phyloP scores from a whole-genome alignment of 2,329 filamentous ascomycete species.

The Phyllosticta ampelicida region DNA sequence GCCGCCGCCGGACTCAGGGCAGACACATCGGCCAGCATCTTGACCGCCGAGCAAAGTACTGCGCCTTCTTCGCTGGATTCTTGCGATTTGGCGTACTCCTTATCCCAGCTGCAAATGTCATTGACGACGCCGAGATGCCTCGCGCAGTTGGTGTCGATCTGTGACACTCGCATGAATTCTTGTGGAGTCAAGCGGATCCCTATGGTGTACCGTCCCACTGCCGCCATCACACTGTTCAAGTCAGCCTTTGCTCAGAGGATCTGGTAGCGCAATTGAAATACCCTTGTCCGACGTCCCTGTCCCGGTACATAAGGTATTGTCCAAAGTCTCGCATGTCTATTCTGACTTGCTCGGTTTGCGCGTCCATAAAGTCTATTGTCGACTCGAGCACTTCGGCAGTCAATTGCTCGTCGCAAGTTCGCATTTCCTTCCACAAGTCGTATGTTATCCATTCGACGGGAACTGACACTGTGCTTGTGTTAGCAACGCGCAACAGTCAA shows the following conservation, averaged over 20 bases:
- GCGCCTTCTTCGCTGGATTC: constrained; percentile 18
- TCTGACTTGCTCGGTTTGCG: constrained; percentile 28
- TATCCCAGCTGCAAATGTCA: constrained; percentile 34
- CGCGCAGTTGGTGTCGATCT: constrained; percentile 26
- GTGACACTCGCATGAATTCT: constrained; percentile 17
- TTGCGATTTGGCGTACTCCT: constrained; percentile 21
- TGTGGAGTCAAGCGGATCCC: constrained; percentile 17
- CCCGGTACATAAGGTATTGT: constrained; percentile 29
- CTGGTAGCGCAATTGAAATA: constrained; percentile 16
- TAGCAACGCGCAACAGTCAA: constrained; percentile 23
- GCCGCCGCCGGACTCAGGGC: constrained; percentile 15
- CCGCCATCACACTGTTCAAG: constrained; percentile 27
- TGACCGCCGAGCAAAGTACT: constrained; percentile 23
- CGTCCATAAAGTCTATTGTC: constrained; percentile 30
- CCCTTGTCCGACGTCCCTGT: constrained; percentile 32
- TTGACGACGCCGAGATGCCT: constrained; percentile 33
- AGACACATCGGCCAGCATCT: constrained; percentile 19
- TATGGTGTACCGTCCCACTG: constrained; percentile 31
- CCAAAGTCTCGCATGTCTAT: constrained; percentile 18
- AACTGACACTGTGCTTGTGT: neutral
- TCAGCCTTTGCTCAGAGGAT: neutral
- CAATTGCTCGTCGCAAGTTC: constrained; percentile 23
- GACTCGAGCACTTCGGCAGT: constrained; percentile 31
- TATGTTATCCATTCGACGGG: constrained; percentile 13
- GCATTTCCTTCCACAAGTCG: constrained; percentile 33